These are phyloP conservation scores for Penicillium hesseltinei DNA, from an alignment of 2,329 filamentous ascomycete genomes.

Conservation along the genomic window DNA sequence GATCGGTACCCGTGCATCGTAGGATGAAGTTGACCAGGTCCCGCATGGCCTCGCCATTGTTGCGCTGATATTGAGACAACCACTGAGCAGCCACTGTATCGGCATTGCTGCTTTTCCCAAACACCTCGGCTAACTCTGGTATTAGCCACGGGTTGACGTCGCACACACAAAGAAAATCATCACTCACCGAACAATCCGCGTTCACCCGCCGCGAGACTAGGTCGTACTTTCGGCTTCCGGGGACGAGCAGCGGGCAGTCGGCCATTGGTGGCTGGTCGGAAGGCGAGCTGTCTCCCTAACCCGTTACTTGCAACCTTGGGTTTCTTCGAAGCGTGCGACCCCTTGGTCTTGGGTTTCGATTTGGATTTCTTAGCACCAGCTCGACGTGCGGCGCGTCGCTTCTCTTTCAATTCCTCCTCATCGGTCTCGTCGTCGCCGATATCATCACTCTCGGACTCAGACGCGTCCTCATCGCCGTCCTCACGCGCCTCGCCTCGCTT, in stretches of 20 bases:
- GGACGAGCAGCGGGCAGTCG: constrained; percentile 46
- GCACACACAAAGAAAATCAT: not conserved
- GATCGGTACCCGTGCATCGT: constrained; percentile 72
- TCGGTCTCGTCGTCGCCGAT: constrained; percentile 41
- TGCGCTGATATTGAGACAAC: constrained; percentile 55
- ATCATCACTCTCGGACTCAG: constrained; percentile 41
- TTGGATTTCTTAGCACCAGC: constrained; percentile 35
- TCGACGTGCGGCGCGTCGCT: constrained; percentile 38
- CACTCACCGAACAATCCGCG: constrained; percentile 57
- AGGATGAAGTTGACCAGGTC: constrained; percentile 63
- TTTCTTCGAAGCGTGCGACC: constrained; percentile 50
- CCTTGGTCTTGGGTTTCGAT: constrained; percentile 40
- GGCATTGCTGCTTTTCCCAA: constrained; percentile 53
- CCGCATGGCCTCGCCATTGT: constrained; percentile 55
- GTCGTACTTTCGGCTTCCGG: constrained; percentile 52
- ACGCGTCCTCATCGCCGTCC: constrained; percentile 35
- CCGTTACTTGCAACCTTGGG: constrained; percentile 55
- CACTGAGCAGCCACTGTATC: constrained; percentile 59
- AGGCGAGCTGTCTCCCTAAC: constrained; percentile 50
- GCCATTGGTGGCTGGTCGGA: constrained; percentile 51
- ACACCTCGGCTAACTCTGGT: constrained; percentile 54
- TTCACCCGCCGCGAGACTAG: constrained; percentile 53
- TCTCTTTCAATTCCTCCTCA: constrained; percentile 51
- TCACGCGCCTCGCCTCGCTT: constrained; percentile 47
- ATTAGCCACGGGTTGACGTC: constrained; percentile 19